Evolutionary conservation across 208 protist species (phyloP).

Genomic region (Trypanosoma scelopori): DNA sequence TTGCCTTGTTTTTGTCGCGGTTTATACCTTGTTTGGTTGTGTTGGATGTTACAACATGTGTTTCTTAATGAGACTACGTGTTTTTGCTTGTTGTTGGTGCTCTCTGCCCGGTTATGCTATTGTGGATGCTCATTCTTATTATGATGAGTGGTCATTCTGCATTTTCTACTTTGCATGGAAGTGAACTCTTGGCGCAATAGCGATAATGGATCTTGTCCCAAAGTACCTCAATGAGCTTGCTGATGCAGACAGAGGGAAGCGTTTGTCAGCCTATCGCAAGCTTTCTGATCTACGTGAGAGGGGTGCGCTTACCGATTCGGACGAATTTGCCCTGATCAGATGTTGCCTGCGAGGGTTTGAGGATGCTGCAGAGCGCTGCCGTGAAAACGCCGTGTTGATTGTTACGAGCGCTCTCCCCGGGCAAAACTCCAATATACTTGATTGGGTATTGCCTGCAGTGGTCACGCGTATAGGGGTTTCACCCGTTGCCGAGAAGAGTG

Average conservation of each 20-base stretch:
- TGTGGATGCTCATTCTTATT: neutral
- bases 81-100: too few relatives aligned
- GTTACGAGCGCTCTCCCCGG: slow-evolving; percentile 34
- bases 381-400: slow-evolving; percentile 73
- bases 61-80: too few relatives aligned
- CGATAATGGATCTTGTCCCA: slow-evolving; percentile 66
- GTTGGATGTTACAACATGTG: too few relatives aligned
- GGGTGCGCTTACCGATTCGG: slow-evolving; percentile 24
- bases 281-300: slow-evolving; percentile 37
- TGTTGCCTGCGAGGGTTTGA: slow-evolving; percentile 72
- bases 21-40: too few relatives aligned
- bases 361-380: slow-evolving; percentile 71
- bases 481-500: slow-evolving; percentile 73
- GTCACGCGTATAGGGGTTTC: slow-evolving; percentile 80
- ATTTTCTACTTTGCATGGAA: slow-evolving; percentile 14
- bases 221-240: slow-evolving; percentile 77
- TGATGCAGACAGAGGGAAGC: slow-evolving; percentile 65
- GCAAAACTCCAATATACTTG: slow-evolving; percentile 61
- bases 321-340: slow-evolving; percentile 63
- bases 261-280: slow-evolving; percentile 63
- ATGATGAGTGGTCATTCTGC: slow-evolving; percentile 1
- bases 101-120: neutral
- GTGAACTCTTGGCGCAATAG: neutral
- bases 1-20: too few relatives aligned
- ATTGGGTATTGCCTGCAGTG: slow-evolving; percentile 88